Conservation (phyloP, 805 yeast genomes). For the Saturnispora halmiae region DNA sequence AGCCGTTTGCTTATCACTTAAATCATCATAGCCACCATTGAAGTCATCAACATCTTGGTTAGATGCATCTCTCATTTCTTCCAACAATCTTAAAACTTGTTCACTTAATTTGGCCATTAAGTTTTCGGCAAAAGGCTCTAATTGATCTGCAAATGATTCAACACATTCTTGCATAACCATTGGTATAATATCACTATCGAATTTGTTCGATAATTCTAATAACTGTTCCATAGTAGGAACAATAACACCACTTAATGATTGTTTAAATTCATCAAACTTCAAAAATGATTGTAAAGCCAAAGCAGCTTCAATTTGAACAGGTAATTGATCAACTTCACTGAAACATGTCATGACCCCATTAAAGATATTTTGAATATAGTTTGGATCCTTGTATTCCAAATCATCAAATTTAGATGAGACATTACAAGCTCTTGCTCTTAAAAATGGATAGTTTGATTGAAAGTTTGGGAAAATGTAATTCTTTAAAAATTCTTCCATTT, state of each 20-base stretch:
- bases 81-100: slow-evolving; percentile 65
- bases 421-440: slow-evolving; percentile 70
- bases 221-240: slow-evolving; percentile 77
- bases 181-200: slow-evolving; percentile 80
- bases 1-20: slow-evolving; percentile 71
- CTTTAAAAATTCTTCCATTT: slow-evolving; percentile 62
- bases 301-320: slow-evolving; percentile 78
- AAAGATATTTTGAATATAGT: slow-evolving; percentile 31
- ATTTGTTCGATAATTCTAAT: slow-evolving; percentile 61
- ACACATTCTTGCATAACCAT: slow-evolving; percentile 95
- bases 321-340: slow-evolving; percentile 43
- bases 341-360: slow-evolving; percentile 40
- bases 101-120: slow-evolving; percentile 52
- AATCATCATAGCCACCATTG: slow-evolving; percentile 27
- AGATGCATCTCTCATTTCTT: slow-evolving; percentile 59
- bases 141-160: slow-evolving; percentile 75
- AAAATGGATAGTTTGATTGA: slow-evolving; percentile 48
- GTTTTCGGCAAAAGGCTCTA: slow-evolving; percentile 83
- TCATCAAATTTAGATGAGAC: slow-evolving; percentile 56
- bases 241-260: slow-evolving; percentile 57
- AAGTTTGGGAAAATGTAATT: slow-evolving; percentile 66
- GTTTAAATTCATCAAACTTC: slow-evolving; percentile 53
- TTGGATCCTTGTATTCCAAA: slow-evolving; percentile 38
- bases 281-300: slow-evolving; percentile 77
- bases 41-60: slow-evolving; percentile 44